Percentiles rank a stretch among this genome's conserved stretches.
These are phyloP conservation scores for Trichoderma sp. DNA, from an alignment of 2,329 filamentous ascomycete species.

Conservation along the genomic window DNA sequence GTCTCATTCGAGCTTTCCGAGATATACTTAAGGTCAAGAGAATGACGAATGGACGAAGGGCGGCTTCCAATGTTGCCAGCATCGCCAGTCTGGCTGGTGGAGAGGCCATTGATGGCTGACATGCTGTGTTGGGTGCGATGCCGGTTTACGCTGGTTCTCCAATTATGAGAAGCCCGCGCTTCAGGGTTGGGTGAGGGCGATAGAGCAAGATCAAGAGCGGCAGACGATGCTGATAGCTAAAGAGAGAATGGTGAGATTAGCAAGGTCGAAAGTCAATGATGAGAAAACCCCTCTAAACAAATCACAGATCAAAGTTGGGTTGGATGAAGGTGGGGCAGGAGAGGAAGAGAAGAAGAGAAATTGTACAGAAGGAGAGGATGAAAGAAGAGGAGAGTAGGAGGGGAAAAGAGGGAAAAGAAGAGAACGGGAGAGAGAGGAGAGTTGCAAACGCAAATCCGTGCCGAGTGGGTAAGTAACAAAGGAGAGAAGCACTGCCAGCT, in stretches of 20 bases:
- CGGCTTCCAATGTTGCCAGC: conserved; percentile 48
- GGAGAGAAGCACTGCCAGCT: background rate
- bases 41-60: conserved; percentile 53
- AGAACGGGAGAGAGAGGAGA: background rate
- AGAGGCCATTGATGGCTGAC: conserved; percentile 45
- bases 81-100: conserved; percentile 44
- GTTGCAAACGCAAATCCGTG: background rate
- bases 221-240: conserved; percentile 75
- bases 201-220: conserved; percentile 75
- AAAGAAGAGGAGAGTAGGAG: background rate
- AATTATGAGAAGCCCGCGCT: conserved; percentile 47
- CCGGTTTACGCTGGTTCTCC: conserved; percentile 60
- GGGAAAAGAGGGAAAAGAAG: background rate
- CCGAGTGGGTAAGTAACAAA: background rate
- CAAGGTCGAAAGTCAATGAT: background rate
- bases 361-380: background rate
- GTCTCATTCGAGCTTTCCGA: conserved; percentile 45
- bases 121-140: conserved; percentile 66
- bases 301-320: background rate
- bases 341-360: background rate
- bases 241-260: background rate
- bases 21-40: conserved; percentile 54
- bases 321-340: background rate
- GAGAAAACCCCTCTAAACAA: background rate
- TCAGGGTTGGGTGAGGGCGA: conserved; percentile 66